These are phyloP conservation scores for Leccinum insigne DNA, from an alignment of 1,284 basidiomycete genomes.

Conservation along the genomic window DNA sequence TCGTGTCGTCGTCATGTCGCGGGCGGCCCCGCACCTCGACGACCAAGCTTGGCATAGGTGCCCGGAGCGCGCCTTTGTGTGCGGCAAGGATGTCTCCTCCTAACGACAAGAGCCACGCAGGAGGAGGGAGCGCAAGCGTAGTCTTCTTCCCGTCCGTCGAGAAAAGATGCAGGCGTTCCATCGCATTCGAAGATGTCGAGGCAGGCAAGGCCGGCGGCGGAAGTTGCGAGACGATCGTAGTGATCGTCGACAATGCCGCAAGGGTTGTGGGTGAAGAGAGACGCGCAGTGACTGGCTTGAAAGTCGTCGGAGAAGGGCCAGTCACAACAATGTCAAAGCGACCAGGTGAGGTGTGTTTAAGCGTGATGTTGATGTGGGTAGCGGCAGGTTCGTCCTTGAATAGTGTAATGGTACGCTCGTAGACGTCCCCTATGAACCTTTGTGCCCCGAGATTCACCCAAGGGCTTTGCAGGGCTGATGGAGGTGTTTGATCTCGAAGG, in stretches of 20 bases:
- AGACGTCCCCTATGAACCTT: constrained; percentile 74
- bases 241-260: constrained; percentile 44
- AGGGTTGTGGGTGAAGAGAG: constrained; percentile 55
- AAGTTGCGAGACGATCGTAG: constrained; percentile 73
- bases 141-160: constrained; percentile 51
- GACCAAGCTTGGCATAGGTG: constrained; percentile 90
- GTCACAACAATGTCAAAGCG: constrained; percentile 58
- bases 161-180: constrained; percentile 76
- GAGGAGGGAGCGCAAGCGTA: constrained; percentile 61
- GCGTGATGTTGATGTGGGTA: constrained; percentile 44
- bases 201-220: constrained; percentile 51
- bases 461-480: constrained; percentile 37
- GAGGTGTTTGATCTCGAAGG: constrained; percentile 58
- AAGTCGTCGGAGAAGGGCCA: constrained; percentile 38
- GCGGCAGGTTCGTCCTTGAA: constrained; percentile 48
- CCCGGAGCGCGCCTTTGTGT: constrained; percentile 58
- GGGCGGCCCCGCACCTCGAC: constrained; percentile 71
- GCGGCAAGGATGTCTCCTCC: constrained; percentile 53
- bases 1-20: too few relatives aligned
- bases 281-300: constrained; percentile 52
- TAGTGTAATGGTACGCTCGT: constrained; percentile 59
- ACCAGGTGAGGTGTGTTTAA: constrained; percentile 43
- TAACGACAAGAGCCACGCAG: constrained; percentile 65
- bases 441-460: constrained; percentile 72
- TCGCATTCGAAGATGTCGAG: constrained; percentile 49